Evolutionary conservation across 2,329 filamentous ascomycete genomes (phyloP).

Genomic region (Peltaster fructicola): DNA sequence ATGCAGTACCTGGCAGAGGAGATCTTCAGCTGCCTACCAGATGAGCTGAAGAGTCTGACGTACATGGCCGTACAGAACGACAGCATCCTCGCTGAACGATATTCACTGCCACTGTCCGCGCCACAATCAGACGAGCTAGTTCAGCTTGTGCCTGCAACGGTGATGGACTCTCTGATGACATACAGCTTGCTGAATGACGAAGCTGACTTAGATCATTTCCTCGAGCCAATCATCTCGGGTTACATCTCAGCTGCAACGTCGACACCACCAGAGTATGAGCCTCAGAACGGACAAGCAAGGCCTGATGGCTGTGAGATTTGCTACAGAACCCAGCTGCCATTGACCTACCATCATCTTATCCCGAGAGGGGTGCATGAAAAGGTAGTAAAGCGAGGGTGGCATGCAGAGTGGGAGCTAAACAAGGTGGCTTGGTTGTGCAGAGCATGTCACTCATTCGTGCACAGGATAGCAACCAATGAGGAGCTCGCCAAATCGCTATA

Average conservation of each 20-base stretch:
- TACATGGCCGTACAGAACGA: constrained; percentile 38
- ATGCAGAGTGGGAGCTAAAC: constrained; percentile 53
- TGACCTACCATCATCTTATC: constrained; percentile 76
- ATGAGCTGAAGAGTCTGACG: constrained; percentile 41
- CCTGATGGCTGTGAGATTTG: constrained; percentile 55
- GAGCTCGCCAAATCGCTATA: constrained; percentile 56
- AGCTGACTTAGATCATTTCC: constrained; percentile 34
- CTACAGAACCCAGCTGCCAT: constrained; percentile 50
- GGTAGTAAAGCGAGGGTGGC: constrained; percentile 62
- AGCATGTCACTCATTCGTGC: constrained; percentile 70
- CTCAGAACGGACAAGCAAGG: constrained; percentile 28
- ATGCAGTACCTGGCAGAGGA: constrained; percentile 49
- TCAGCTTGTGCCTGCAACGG: constrained; percentile 37
- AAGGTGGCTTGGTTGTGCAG: constrained; percentile 77
- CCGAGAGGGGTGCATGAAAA: constrained; percentile 62
- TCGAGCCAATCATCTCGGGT: constrained; percentile 43
- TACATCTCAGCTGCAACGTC: constrained; percentile 43
- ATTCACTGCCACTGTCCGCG: constrained; percentile 34
- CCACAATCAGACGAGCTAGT: constrained; percentile 28
- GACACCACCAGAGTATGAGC: constrained; percentile 44
- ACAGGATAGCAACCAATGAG: constrained; percentile 58
- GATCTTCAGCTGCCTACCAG: constrained; percentile 49
- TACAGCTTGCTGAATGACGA: constrained; percentile 44
- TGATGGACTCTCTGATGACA: constrained; percentile 48
- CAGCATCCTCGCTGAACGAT: constrained; percentile 33